Percentiles rank a stretch among this genome's conserved stretches.
phyloP scores from a whole-genome alignment of 2,329 filamentous ascomycete genomes.

The Grosmannia penicillata region DNA sequence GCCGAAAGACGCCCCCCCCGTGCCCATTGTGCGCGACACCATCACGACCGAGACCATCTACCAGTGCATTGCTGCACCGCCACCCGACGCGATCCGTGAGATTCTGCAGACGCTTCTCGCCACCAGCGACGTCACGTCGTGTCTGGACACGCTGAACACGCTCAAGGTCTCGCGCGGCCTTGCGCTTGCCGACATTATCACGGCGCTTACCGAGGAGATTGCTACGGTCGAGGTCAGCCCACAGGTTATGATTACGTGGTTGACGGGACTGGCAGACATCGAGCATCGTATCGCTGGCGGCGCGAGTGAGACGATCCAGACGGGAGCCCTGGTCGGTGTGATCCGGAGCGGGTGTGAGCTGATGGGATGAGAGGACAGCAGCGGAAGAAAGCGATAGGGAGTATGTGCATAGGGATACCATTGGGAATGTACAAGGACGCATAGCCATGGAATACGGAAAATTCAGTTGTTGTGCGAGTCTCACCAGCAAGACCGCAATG shows the following conservation, averaged over 20 bases:
- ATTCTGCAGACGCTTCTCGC: conserved; percentile 74
- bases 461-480: too few species aligned
- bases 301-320: conserved; percentile 77
- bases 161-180: conserved; percentile 77
- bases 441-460: too few species aligned
- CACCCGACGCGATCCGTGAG: conserved; percentile 71
- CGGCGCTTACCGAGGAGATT: conserved; percentile 70
- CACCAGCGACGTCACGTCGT: conserved; percentile 78
- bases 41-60: conserved; percentile 92
- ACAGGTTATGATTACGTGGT: conserved; percentile 80
- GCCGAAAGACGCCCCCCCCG: conserved; percentile 40
- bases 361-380: too few species aligned
- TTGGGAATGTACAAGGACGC: too few species aligned
- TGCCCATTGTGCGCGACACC: conserved; percentile 42
- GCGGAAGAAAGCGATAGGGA: too few species aligned
- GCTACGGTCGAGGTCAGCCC: conserved; percentile 69
- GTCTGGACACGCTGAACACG: conserved; percentile 73
- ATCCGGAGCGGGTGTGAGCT: conserved; percentile 77
- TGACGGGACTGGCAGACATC: conserved; percentile 81
- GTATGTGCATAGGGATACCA: too few species aligned
- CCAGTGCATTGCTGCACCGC: conserved; percentile 90
- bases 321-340: conserved; percentile 81
- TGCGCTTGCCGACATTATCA: conserved; percentile 86
- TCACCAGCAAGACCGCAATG: too few species aligned
- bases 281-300: conserved; percentile 85